Percentiles rank a stretch among this genome's conserved stretches.
phyloP scores from a whole-genome alignment of 1,284 basidiomycete genomes.

The Leccinum griseonigrum region DNA sequence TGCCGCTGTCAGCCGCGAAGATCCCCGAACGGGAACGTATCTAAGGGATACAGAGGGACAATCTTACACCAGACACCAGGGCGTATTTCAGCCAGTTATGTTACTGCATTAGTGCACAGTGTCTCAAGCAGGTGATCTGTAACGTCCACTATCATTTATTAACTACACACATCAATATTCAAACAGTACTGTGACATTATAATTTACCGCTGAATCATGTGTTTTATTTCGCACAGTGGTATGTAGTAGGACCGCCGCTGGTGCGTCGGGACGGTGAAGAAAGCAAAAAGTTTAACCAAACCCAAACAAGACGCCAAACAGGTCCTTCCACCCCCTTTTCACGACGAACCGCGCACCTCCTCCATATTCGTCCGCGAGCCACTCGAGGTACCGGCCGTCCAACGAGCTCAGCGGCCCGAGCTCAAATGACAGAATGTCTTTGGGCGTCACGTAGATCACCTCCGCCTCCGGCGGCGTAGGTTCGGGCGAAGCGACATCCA shows the following conservation, averaged over 20 bases:
- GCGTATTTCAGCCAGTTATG: neutral
- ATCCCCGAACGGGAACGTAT: neutral
- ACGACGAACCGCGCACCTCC: conserved; percentile 43
- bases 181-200: too few species aligned
- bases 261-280: too few species aligned
- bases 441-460: conserved; percentile 42
- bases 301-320: conserved; percentile 47
- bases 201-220: too few species aligned
- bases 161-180: too few species aligned
- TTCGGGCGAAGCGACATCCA: neutral
- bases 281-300: conserved; percentile 22
- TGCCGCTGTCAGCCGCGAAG: neutral
- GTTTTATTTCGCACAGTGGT: too few species aligned
- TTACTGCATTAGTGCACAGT: too few species aligned
- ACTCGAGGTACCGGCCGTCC: conserved; percentile 70
- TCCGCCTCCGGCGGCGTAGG: conserved; percentile 11
- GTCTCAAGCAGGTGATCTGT: neutral
- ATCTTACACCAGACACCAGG: neutral
- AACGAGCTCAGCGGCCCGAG: conserved; percentile 66
- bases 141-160: too few species aligned
- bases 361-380: conserved; percentile 66
- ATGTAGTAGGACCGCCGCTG: neutral
- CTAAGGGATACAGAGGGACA: too few species aligned
- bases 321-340: conserved; percentile 48
- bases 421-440: conserved; percentile 65